Evolutionary conservation across 768 basidiomycete genomes (phyloP).

Genomic region (Lenzites betulinus): DNA sequence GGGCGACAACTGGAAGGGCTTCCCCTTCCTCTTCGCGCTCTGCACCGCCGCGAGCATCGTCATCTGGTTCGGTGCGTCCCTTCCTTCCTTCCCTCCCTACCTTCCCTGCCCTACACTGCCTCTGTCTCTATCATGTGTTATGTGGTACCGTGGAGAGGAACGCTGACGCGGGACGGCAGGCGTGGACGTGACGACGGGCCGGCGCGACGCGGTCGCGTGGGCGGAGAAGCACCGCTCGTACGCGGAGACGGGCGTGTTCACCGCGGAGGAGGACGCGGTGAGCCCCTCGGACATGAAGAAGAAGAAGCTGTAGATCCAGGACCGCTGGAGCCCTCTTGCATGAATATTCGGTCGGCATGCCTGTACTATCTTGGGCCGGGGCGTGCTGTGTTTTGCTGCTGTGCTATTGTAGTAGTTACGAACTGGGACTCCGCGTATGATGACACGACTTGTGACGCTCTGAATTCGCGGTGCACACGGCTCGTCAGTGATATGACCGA

Average conservation of each 20-base stretch:
- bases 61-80: slow-evolving; percentile 67
- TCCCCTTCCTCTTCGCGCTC: slow-evolving; percentile 80
- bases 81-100: neutral
- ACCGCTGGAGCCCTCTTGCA: too few species aligned
- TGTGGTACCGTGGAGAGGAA: neutral
- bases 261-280: slow-evolving; percentile 26
- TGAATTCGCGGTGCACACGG: too few species aligned
- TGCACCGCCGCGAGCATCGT: slow-evolving; percentile 65
- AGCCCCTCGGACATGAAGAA: slow-evolving; percentile 17
- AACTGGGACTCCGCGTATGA: too few species aligned
- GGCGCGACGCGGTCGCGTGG: slow-evolving; percentile 42
- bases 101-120: too few species aligned
- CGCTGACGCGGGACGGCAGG: slow-evolving; percentile 4
- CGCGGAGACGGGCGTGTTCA: slow-evolving; percentile 26
- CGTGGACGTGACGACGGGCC: slow-evolving; percentile 41
- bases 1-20: slow-evolving; percentile 80
- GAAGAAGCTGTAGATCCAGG: slow-evolving; percentile 3
- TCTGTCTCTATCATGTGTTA: neutral
- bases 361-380: too few species aligned
- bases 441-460: too few species aligned
- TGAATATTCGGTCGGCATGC: too few species aligned
- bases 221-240: slow-evolving; percentile 34
- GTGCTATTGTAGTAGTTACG: too few species aligned
- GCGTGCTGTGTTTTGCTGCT: too few species aligned
- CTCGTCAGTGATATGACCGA: too few species aligned